Conservation (phyloP, 192 early-diverging fungal genomes). For the Entomortierella chlamydospora region DNA sequence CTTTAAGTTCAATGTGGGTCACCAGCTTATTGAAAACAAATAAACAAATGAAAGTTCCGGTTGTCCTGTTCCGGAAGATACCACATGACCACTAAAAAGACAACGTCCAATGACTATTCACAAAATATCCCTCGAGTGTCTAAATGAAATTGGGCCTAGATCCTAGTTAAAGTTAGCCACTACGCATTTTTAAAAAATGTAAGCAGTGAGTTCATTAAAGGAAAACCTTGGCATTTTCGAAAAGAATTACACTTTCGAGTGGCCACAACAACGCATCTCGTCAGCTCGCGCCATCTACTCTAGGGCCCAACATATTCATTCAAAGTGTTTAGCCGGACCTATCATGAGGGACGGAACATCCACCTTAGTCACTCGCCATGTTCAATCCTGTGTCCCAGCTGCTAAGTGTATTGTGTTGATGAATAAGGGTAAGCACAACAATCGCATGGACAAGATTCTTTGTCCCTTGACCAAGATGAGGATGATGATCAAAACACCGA, state of each 20-base stretch:
- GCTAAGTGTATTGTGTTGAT: constrained; percentile 64
- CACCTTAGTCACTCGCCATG: constrained; percentile 88
- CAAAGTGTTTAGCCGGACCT: constrained; percentile 73
- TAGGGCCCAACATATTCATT: constrained; percentile 72
- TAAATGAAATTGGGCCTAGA: too few species aligned
- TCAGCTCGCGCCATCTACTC: constrained; percentile 83
- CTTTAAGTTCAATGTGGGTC: too few species aligned
- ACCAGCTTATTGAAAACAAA: too few species aligned
- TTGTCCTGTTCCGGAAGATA: too few species aligned
- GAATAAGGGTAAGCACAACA: constrained; percentile 44
- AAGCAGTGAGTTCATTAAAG: constrained; percentile 81
- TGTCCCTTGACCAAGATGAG: constrained; percentile 43
- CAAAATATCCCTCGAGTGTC: too few species aligned
- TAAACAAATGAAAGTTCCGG: too few species aligned
- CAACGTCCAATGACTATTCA: too few species aligned
- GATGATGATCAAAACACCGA: constrained; percentile 44
- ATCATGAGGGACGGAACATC: constrained; percentile 80
- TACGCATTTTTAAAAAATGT: too few species aligned
- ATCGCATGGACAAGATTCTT: constrained; percentile 29
- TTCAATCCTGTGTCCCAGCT: constrained; percentile 67
- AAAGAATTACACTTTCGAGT: constrained; percentile 77
- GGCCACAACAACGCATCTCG: constrained; percentile 82
- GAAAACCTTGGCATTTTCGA: constrained; percentile 79
- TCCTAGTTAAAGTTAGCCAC: too few species aligned
- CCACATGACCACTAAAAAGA: too few species aligned